These are phyloP conservation scores for Lasiosphaeris hirsuta DNA, from an alignment of 495 filamentous ascomycete genomes.

Conservation along the genomic window DNA sequence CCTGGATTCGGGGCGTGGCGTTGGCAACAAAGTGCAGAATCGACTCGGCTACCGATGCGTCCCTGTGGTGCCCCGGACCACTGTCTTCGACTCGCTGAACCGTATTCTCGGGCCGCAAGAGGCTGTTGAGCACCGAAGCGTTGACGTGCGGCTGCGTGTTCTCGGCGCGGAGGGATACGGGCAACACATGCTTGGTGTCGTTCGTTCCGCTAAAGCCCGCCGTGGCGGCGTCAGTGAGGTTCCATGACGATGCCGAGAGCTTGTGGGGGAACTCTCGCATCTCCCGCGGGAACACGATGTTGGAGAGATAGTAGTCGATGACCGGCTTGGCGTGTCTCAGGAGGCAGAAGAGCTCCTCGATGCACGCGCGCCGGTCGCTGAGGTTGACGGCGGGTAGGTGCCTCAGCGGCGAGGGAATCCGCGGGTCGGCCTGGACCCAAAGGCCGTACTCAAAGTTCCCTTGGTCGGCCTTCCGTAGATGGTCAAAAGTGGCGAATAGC, in stretches of 20 bases:
- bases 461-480: constrained; percentile 54
- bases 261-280: constrained; percentile 63
- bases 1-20: too few species aligned
- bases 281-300: constrained; percentile 63
- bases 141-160: constrained; percentile 65
- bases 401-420: too few species aligned
- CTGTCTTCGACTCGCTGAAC: too few species aligned
- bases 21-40: too few species aligned
- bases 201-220: constrained; percentile 75
- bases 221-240: constrained; percentile 44
- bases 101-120: constrained; percentile 56
- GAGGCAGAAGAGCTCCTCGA: constrained; percentile 46
- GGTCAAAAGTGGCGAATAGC: constrained; percentile 45
- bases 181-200: constrained; percentile 57
- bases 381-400: constrained; percentile 59
- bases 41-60: too few species aligned
- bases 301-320: constrained; percentile 62
- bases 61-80: too few species aligned
- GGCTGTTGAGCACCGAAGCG: constrained; percentile 55
- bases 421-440: too few species aligned
- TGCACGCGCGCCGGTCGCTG: constrained; percentile 45
- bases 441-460: too few species aligned
- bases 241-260: constrained; percentile 68
- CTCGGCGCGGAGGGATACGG: constrained; percentile 52
- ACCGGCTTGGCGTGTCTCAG: constrained; percentile 50